Evolutionary conservation across 208 protist species (phyloP), one percentile per base, ranked within the genome.

Genomic region (Trypanosoma melophagium): DNA sequence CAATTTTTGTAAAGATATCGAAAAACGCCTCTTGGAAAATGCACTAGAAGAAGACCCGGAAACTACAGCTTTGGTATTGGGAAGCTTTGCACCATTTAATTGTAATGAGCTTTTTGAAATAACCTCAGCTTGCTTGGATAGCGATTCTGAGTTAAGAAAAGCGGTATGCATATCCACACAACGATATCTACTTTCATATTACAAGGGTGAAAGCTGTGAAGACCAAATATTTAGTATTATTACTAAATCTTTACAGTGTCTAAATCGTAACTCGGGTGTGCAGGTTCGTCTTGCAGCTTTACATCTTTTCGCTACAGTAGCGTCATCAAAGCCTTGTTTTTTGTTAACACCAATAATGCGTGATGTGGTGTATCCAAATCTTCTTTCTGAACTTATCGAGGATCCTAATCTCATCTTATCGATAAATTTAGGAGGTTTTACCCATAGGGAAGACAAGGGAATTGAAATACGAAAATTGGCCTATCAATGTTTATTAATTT

Each of bases 341-440:
- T 64, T 89, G 0, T 44, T 81, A 40, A 74, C 74, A 38, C 68
- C 81, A 7, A 50, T 28, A 12, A 69, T 82, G 35, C 42, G 60
- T 41, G 60, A 78, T 35, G 55, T 57, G 4, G 62, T 68, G n/a
- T 74, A 76, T 57, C 59, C 62, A 41, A 28, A 22, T n/a, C n/a
- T 84, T 44, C 14, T 86, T 44, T n/a, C 41, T 28, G 65, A 84
- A 49, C 58, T 75, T 40, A 13, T 69, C 45, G 76, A 71, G 28
- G 77, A 82, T 65, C 47, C 63, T 12, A 84, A 66, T 63, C 71
- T 94, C 35, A 71, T 87, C 49, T 69, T 77, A 24, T 64, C 73
- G 24, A 84, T 98, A 54, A 72, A 96, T 52, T 74, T 99, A 44
- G 96, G 93, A 28, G 92, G 93, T 19, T 98, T 97, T 80, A 98